Conservation (phyloP, 2,329 filamentous ascomycete genomes). For the Iodosphaeria phyllophila region DNA sequence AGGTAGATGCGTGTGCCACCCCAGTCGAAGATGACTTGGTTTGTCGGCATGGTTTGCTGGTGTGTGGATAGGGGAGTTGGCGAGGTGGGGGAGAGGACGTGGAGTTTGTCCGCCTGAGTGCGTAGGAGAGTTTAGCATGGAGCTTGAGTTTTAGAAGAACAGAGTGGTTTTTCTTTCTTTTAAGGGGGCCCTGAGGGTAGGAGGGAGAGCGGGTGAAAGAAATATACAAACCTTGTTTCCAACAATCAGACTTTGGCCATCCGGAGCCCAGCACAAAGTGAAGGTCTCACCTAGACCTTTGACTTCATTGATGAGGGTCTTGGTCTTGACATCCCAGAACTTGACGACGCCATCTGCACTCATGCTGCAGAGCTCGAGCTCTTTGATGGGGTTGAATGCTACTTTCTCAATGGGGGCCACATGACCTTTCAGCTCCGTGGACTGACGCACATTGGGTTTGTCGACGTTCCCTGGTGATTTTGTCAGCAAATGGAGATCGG, state of each 20-base stretch:
- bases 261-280: conserved; percentile 55
- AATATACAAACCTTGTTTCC: conserved; percentile 44
- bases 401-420: conserved; percentile 51
- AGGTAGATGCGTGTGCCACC: conserved; percentile 51
- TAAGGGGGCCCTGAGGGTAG: no score
- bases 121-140: not conserved
- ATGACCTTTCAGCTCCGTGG: conserved; percentile 57
- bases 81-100: conserved; percentile 40
- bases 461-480: conserved; percentile 50
- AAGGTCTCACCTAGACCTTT: conserved; percentile 48
- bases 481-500: not conserved
- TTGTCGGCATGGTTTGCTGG: conserved; percentile 45
- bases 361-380: conserved; percentile 59
- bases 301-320: conserved; percentile 50
- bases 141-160: not conserved
- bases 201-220: no score
- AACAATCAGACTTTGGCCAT: conserved; percentile 50
- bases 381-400: conserved; percentile 59
- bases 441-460: conserved; percentile 51
- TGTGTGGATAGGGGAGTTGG: conserved; percentile 35
- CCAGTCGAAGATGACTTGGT: conserved; percentile 59
- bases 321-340: conserved; percentile 66
- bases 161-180: not conserved
- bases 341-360: conserved; percentile 56
- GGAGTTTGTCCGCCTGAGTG: conserved; percentile 41